These are phyloP conservation scores for Mallotus japonicus DNA, from an alignment of 441 rosid species.

Conservation along the genomic window DNA sequence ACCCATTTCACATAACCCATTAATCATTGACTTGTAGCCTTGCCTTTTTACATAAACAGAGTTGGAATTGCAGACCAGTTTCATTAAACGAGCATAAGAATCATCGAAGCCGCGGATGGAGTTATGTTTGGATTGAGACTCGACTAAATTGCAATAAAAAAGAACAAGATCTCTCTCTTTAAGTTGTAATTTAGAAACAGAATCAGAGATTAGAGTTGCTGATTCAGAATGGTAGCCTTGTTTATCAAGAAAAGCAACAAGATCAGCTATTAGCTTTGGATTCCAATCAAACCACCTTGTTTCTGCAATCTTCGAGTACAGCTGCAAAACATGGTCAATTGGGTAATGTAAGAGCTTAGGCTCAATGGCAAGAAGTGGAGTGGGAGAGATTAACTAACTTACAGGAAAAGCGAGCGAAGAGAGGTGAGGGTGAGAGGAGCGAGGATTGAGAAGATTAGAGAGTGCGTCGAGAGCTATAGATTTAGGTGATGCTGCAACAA, in stretches of 20 bases:
- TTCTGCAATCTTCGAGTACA: constrained; percentile 59
- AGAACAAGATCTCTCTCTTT: constrained; percentile 58
- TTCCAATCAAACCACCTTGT: constrained; percentile 87
- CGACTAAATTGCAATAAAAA: constrained; percentile 58
- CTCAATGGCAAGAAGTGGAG: too few species aligned
- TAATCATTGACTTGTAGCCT: constrained; percentile 58
- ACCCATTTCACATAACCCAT: constrained; percentile 68
- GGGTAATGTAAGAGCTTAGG: background rate
- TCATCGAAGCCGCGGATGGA: constrained; percentile 48
- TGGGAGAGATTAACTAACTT: constrained; percentile 20
- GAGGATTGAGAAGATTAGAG: constrained; percentile 66
- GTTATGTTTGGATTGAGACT: constrained; percentile 50
- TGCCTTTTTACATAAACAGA: constrained; percentile 63
- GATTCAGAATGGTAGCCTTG: constrained; percentile 49
- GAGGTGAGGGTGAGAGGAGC: constrained; percentile 41
- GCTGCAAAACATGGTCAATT: constrained; percentile 32
- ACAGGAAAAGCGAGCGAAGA: constrained; percentile 64
- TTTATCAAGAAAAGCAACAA: constrained; percentile 55
- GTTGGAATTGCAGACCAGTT: constrained; percentile 38
- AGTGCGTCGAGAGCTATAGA: constrained; percentile 67
- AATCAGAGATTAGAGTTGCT: constrained; percentile 40
- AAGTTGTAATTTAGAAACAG: constrained; percentile 39
- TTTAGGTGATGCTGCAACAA: constrained; percentile 70
- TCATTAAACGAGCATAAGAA: constrained; percentile 37
- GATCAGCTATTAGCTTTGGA: constrained; percentile 64